phyloP scores from a whole-genome alignment of 768 basidiomycete genomes.

The Boletus rex-veris region DNA sequence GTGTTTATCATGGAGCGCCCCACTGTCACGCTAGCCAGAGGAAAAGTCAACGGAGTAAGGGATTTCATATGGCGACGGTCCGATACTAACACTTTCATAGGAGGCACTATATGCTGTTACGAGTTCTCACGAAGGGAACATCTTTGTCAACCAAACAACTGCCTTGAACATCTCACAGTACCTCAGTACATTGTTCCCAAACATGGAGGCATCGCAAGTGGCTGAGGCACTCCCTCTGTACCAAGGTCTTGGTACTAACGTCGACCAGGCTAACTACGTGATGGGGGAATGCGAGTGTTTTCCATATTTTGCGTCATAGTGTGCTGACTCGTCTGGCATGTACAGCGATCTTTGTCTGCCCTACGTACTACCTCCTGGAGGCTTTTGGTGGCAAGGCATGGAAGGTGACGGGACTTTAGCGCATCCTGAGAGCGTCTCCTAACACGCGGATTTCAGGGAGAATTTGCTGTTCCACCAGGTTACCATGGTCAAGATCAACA shows the following conservation, averaged over 20 bases:
- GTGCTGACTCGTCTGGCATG: background rate
- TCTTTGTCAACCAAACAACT: background rate
- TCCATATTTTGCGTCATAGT: background rate
- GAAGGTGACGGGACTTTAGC: background rate
- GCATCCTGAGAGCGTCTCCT: background rate
- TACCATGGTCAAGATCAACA: background rate
- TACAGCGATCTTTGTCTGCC: constrained; percentile 7
- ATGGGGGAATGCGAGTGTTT: constrained; percentile 2
- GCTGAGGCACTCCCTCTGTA: background rate
- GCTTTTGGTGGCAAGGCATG: constrained; percentile 1
- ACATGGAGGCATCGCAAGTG: background rate
- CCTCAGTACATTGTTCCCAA: background rate
- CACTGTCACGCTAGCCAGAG: background rate
- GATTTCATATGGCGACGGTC: background rate
- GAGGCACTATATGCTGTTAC: constrained; percentile 5
- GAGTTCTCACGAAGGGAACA: constrained; percentile 1
- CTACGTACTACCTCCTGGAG: constrained; percentile 1
- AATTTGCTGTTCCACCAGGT: constrained; percentile 5
- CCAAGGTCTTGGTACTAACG: background rate
- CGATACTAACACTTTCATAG: background rate
- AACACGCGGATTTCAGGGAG: background rate
- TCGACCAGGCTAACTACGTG: background rate
- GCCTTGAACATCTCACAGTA: background rate
- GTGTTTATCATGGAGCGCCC: constrained; percentile 4
- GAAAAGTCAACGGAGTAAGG: constrained; percentile 8